A percentile compares a stretch with the other conserved stretches of the same genome.
phyloP scores from a whole-genome alignment of 2,329 filamentous ascomycete genomes.

The Phoma sp. region DNA sequence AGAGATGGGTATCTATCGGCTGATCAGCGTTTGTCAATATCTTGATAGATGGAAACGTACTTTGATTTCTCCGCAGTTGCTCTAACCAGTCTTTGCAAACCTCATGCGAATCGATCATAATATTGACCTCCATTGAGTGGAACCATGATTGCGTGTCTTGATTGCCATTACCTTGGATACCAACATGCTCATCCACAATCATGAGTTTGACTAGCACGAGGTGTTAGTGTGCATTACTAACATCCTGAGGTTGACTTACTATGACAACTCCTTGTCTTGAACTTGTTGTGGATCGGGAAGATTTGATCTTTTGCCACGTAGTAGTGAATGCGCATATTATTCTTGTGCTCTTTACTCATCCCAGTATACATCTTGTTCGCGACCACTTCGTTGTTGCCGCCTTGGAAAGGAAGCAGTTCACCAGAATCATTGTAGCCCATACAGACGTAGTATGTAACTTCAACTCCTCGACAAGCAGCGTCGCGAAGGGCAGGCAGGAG shows the following conservation, averaged over 20 bases:
- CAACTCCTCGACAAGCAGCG: conserved; percentile 71
- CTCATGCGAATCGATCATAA: conserved; percentile 71
- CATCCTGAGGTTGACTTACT: conserved; percentile 24
- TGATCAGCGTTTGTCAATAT: neutral
- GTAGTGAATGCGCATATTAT: conserved; percentile 68
- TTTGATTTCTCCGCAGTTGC: conserved; percentile 69
- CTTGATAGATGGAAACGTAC: conserved; percentile 7
- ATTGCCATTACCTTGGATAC: conserved; percentile 78
- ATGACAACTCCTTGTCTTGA: conserved; percentile 74
- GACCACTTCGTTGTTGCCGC: conserved; percentile 77
- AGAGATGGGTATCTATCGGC: conserved; percentile 60
- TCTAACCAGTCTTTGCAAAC: conserved; percentile 71
- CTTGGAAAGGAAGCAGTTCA: conserved; percentile 77
- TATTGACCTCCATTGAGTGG: conserved; percentile 78
- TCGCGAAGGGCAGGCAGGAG: conserved; percentile 68
- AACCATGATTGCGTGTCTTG: conserved; percentile 84
- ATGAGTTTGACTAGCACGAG: conserved; percentile 71
- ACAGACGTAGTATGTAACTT: conserved; percentile 75
- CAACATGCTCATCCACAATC: conserved; percentile 73
- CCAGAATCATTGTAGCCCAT: conserved; percentile 82
- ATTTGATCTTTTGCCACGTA: conserved; percentile 79
- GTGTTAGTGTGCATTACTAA: neutral
- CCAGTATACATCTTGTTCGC: conserved; percentile 65
- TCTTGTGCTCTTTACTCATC: conserved; percentile 59
- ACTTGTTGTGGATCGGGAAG: conserved; percentile 69